Evolutionary conservation across 2,329 filamentous ascomycete species (phyloP), one percentile per base, ranked within the genome.

Genomic region (Ascochyta koolunga): DNA sequence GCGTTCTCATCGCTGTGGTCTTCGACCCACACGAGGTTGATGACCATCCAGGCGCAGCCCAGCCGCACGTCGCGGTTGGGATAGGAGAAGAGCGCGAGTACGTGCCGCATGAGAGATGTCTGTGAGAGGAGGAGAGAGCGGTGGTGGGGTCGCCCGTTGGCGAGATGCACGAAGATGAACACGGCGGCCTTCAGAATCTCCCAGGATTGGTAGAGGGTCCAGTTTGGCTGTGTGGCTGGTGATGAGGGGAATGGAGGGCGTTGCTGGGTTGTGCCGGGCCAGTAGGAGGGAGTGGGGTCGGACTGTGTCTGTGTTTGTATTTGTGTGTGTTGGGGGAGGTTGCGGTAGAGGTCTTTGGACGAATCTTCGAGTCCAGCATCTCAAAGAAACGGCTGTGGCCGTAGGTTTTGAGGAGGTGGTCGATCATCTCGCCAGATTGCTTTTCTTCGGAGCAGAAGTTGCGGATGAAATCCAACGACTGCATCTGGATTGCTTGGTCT

Each of bases 91-190:
- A 96, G 87, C 15, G 85, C 84, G 8, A 88, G 83, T 40, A 96
- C 80, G 41, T 89, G 83, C 65, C 84, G 86, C 55, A 98, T 81
- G 4, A 98, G 79, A 11, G 89, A 84, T 2, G 85, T 88, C 73
- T 97, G 92, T 3, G 86, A 82, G 46, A 96, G 69, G 50, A 77
- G 65, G 44, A 75, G 66, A 67, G 93, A 87, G 50, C 91, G 86
- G 74, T 97, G 91, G 25, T 85, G 83, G 3, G 91, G 86, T 11
- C 87, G 80, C 60, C 91, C 91, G 9, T 93, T 93, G 16, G 92
- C 91, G 65, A 98, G 86, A 76, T 98, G 92, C 13, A 95, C 88
- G 42, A 98, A 81, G 51, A 97, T 87, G 70, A 87, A 95, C 24
- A 91, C 85, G 10, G 93, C 89, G 2, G 90, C 84, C 65, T 85